These are phyloP conservation scores for Suhomyces terraborum DNA, from an alignment of 1,139 yeast species.

Conservation along the genomic window DNA sequence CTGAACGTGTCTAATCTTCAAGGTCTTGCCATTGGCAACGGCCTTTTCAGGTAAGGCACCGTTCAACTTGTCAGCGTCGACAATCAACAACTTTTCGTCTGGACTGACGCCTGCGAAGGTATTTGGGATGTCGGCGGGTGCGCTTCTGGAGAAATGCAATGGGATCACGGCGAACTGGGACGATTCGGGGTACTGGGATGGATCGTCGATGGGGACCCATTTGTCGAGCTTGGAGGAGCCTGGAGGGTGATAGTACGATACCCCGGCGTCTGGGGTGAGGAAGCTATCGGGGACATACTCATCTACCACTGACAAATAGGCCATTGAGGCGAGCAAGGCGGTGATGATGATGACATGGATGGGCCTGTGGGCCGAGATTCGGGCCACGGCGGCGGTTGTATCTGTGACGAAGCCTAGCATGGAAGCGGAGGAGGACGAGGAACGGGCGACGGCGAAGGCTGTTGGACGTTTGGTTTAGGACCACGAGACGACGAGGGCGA, in stretches of 20 bases:
- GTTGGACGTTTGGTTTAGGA: constrained; percentile 1
- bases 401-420: constrained; percentile 36
- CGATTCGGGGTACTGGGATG: constrained; percentile 39
- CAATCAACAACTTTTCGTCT: constrained; percentile 46
- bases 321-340: constrained; percentile 74
- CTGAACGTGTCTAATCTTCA: constrained; percentile 69
- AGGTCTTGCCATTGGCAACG: constrained; percentile 48
- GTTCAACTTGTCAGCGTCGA: constrained; percentile 40
- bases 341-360: constrained; percentile 82
- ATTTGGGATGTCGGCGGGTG: constrained; percentile 32
- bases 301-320: constrained; percentile 80
- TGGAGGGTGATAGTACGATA: constrained; percentile 49
- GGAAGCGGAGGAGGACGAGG: not conserved
- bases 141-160: constrained; percentile 49
- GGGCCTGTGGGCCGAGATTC: constrained; percentile 77
- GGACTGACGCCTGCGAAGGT: constrained; percentile 34
- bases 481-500: no score
- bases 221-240: constrained; percentile 36
- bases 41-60: constrained; percentile 35
- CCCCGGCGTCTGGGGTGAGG: constrained; percentile 22
- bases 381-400: constrained; percentile 52
- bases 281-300: constrained; percentile 59
- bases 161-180: constrained; percentile 55
- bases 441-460: constrained; percentile 3
- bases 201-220: constrained; percentile 43